Evolutionary conservation across 2,329 filamentous ascomycete species (phyloP).

Genomic region (Fusarium sp.): DNA sequence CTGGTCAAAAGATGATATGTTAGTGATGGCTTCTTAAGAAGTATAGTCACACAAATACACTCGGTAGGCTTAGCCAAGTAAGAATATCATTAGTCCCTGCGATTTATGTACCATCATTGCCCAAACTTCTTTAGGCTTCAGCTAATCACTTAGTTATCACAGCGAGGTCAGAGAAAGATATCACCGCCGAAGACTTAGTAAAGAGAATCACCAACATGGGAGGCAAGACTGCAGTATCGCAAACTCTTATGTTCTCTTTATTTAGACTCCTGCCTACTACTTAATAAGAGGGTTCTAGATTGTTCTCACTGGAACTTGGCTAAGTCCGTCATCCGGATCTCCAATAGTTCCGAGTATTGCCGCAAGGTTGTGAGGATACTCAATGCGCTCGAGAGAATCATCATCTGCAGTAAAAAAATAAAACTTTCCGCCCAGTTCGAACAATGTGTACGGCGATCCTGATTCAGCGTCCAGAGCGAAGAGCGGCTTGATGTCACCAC

Average conservation of each 20-base stretch:
- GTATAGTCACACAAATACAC: too few relatives aligned
- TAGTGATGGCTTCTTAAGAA: fast-evolving
- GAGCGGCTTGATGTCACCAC: neutral
- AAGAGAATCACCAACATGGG: fast-evolving
- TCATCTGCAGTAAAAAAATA: neutral
- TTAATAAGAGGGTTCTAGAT: neutral
- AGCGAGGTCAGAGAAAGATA: too few relatives aligned
- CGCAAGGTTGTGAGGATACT: neutral
- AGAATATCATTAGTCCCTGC: too few relatives aligned
- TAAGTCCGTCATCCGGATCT: neutral
- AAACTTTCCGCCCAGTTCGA: neutral
- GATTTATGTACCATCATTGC: too few relatives aligned
- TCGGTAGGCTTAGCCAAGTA: too few relatives aligned
- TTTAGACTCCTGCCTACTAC: neutral
- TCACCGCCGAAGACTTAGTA: too few relatives aligned
- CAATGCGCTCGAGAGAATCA: neutral
- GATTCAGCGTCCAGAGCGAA: neutral
- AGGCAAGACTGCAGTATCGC: neutral
- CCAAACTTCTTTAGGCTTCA: too few relatives aligned
- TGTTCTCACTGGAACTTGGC: neutral
- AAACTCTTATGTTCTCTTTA: neutral
- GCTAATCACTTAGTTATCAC: too few relatives aligned
- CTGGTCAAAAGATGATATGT: too few relatives aligned
- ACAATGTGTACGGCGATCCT: neutral
- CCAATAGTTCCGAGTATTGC: neutral